Evolutionary conservation across 1,284 basidiomycete species (phyloP).

Genomic region (Tilletia setariae): DNA sequence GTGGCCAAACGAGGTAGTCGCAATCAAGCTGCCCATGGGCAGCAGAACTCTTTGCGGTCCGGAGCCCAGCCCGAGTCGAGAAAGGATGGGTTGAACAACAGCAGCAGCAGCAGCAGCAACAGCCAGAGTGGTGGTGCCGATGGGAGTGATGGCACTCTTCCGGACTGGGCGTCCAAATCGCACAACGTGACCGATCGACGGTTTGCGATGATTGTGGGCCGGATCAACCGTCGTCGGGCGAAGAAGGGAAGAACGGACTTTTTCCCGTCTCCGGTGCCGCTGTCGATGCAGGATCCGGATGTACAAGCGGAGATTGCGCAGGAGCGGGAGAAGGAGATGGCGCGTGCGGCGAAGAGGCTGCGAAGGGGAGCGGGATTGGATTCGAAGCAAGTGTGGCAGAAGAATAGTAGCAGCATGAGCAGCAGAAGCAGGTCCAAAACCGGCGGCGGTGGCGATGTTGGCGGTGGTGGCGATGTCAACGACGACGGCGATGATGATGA

Average conservation of each 20-base stretch:
- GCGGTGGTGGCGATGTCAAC: background rate
- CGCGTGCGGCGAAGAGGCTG: no score
- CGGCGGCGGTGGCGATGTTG: background rate
- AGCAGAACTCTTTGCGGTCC: background rate
- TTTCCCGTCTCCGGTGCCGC: background rate
- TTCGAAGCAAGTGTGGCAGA: background rate
- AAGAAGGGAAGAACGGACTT: constrained; percentile 14
- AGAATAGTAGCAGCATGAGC: background rate
- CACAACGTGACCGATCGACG: background rate
- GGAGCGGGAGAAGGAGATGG: constrained; percentile 8
- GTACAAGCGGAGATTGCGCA: constrained; percentile 8
- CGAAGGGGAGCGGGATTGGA: no score
- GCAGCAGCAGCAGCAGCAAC: background rate
- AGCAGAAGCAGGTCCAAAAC: background rate
- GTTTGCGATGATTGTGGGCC: background rate
- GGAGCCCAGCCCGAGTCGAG: no score
- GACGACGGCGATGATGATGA: constrained; percentile 1
- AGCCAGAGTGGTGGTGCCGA: background rate
- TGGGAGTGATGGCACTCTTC: no score
- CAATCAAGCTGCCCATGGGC: background rate
- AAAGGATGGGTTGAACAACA: no score
- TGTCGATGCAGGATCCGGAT: constrained; percentile 9
- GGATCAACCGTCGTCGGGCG: constrained; percentile 6
- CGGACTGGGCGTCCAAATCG: no score
- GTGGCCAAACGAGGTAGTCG: no score